Conservation (phyloP, 768 basidiomycete species). For the Amanita exitialis region DNA sequence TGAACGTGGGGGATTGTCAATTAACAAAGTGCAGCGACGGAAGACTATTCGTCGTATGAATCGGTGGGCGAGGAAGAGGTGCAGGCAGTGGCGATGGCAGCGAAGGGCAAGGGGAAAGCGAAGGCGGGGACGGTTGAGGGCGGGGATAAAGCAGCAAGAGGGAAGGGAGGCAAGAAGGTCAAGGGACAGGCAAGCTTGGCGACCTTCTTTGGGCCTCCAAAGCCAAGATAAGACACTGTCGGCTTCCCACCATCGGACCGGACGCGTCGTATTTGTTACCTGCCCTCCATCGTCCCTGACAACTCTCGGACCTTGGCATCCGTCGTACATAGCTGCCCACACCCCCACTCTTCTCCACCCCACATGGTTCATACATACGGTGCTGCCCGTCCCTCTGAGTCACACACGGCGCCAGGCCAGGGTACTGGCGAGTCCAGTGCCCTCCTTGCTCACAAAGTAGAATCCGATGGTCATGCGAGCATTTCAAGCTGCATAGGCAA, state of each 20-base stretch:
- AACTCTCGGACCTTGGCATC: not conserved
- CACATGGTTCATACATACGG: constrained; percentile 58
- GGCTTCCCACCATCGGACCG: not conserved
- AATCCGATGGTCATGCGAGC: constrained; percentile 57
- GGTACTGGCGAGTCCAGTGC: constrained; percentile 44
- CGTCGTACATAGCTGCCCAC: not conserved
- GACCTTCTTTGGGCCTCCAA: constrained; percentile 9
- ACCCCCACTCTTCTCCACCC: not conserved
- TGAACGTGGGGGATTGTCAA: constrained; percentile 1
- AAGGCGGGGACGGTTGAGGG: constrained; percentile 9
- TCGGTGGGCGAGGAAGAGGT: constrained; percentile 56
- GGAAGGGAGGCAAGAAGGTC: not conserved
- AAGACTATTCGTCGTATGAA: constrained; percentile 77
- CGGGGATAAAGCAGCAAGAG: not conserved
- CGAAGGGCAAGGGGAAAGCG: constrained; percentile 18
- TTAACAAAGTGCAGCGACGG: constrained; percentile 37
- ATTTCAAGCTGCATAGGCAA: constrained; percentile 67
- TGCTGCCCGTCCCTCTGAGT: constrained; percentile 27
- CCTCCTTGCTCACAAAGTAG: constrained; percentile 31
- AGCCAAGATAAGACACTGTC: not conserved
- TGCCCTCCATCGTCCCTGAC: not conserved
- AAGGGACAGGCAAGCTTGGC: constrained; percentile 4
- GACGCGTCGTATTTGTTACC: not conserved
- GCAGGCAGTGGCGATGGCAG: constrained; percentile 22
- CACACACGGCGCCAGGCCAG: constrained; percentile 18